Percentiles rank a stretch among this genome's conserved stretches.
These are phyloP conservation scores for Xylariaceae sp. DNA, from an alignment of 2,329 filamentous ascomycete species.

Conservation along the genomic window DNA sequence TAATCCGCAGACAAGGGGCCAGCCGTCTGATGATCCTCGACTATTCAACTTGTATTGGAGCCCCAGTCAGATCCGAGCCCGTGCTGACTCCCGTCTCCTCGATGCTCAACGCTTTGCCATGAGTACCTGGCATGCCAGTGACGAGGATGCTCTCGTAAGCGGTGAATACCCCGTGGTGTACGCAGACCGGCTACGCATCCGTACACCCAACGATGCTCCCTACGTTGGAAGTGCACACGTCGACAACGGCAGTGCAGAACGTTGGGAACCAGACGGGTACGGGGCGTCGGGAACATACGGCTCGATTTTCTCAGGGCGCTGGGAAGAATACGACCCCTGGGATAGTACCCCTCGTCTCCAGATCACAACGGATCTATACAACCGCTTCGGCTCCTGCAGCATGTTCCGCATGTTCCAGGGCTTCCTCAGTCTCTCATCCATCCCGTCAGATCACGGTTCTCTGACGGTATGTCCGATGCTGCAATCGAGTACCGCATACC, in stretches of 20 bases:
- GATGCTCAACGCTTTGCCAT: slow-evolving; percentile 58
- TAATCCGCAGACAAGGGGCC: slow-evolving; percentile 56
- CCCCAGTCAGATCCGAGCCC: slow-evolving; percentile 59
- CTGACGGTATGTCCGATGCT: slow-evolving; percentile 75
- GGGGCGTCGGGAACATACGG: slow-evolving; percentile 64
- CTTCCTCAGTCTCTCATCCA: slow-evolving; percentile 76
- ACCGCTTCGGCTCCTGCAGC: slow-evolving; percentile 72
- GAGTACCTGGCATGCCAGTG: slow-evolving; percentile 53
- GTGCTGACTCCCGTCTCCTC: slow-evolving; percentile 59
- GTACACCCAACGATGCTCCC: slow-evolving; percentile 60
- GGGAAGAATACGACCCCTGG: slow-evolving; percentile 80
- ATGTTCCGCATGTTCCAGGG: slow-evolving; percentile 88
- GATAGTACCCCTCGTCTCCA: slow-evolving; percentile 64
- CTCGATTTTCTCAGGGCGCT: slow-evolving; percentile 65
- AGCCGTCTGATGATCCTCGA: slow-evolving; percentile 58
- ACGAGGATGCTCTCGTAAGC: slow-evolving; percentile 44
- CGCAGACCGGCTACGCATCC: slow-evolving; percentile 66
- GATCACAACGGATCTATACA: slow-evolving; percentile 70
- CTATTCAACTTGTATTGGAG: slow-evolving; percentile 75
- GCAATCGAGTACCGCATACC: slow-evolving; percentile 70
- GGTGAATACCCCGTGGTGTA: slow-evolving; percentile 56
- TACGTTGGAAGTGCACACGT: slow-evolving; percentile 68
- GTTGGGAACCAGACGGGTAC: slow-evolving; percentile 69
- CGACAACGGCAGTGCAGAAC: slow-evolving; percentile 69
- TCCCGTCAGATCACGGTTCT: slow-evolving; percentile 67